Evolutionary conservation across 140 eudicot genomes (phyloP).

Genomic region (Bidens hawaiensis): DNA sequence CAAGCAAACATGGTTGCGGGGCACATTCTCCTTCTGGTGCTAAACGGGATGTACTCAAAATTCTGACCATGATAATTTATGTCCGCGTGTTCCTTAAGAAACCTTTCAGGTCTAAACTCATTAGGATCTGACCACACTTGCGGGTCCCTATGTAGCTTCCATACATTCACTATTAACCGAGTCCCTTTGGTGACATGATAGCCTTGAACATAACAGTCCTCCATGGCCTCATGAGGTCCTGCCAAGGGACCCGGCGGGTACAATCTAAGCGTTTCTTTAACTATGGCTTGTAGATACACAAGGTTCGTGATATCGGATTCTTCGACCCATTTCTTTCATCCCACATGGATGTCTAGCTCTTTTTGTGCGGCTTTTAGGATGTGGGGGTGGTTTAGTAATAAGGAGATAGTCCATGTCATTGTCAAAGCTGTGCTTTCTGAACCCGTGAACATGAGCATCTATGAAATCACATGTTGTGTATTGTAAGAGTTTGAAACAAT

Average conservation of each 20-base stretch:
- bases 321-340: conserved; percentile 40
- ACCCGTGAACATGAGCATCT: conserved; percentile 58
- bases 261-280: conserved; percentile 62
- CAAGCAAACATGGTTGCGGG: conserved; percentile 43
- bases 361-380: conserved; percentile 38
- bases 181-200: conserved; percentile 49
- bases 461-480: conserved; percentile 6
- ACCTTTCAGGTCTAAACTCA: conserved; percentile 57
- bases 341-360: conserved; percentile 48
- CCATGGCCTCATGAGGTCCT: conserved; percentile 50
- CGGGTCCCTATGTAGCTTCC: conserved; percentile 69
- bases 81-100: conserved; percentile 27
- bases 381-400: conserved; percentile 43
- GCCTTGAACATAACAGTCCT: conserved; percentile 41
- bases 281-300: conserved; percentile 51
- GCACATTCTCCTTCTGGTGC: conserved; percentile 68
- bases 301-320: conserved; percentile 53
- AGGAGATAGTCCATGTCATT: conserved; percentile 54
- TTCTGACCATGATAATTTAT: conserved; percentile 38
- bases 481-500: not conserved
- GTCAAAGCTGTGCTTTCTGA: conserved; percentile 65
- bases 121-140: conserved; percentile 44
- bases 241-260: conserved; percentile 74
- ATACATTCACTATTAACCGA: conserved; percentile 46
- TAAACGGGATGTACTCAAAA: conserved; percentile 62